Conservation (phyloP, 805 yeast genomes). For the Kuraishia molischiana region DNA sequence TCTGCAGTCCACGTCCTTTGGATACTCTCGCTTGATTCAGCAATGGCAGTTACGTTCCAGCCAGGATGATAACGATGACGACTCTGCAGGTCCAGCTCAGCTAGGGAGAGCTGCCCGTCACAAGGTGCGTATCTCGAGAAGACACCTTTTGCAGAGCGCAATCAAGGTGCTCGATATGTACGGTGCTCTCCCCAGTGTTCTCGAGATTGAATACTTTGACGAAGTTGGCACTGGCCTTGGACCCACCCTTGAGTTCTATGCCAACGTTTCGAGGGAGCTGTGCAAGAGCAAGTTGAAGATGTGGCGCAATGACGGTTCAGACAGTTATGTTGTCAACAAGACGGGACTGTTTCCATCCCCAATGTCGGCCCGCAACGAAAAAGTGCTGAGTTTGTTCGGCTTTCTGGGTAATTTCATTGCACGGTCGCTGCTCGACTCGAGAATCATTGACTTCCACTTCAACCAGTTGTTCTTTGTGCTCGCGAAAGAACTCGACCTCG, state of each 20-base stretch:
- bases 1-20: slow-evolving; percentile 82
- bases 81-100: slow-evolving; percentile 18
- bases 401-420: slow-evolving; percentile 80
- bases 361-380: slow-evolving; percentile 27
- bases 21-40: slow-evolving; percentile 74
- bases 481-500: slow-evolving; percentile 24
- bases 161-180: slow-evolving; percentile 66
- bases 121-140: slow-evolving; percentile 70
- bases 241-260: slow-evolving; percentile 89
- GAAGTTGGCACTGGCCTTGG: slow-evolving; percentile 97
- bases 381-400: slow-evolving; percentile 42
- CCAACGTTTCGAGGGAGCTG: slow-evolving; percentile 71
- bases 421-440: slow-evolving; percentile 76
- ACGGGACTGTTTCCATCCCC: slow-evolving; percentile 75
- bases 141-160: slow-evolving; percentile 64
- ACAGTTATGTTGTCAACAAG: slow-evolving; percentile 26
- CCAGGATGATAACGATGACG: slow-evolving; percentile 22
- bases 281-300: slow-evolving; percentile 42
- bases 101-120: slow-evolving; percentile 73
- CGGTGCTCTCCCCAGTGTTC: slow-evolving; percentile 68
- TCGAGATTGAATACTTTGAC: slow-evolving; percentile 81
- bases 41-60: slow-evolving; percentile 57
- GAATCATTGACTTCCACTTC: slow-evolving; percentile 77
- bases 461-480: slow-evolving; percentile 61
- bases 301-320: slow-evolving; percentile 47